Base-by-base conservation (phyloP, 192 early-diverging fungal species). In the Paraglomus occultum region DNA sequence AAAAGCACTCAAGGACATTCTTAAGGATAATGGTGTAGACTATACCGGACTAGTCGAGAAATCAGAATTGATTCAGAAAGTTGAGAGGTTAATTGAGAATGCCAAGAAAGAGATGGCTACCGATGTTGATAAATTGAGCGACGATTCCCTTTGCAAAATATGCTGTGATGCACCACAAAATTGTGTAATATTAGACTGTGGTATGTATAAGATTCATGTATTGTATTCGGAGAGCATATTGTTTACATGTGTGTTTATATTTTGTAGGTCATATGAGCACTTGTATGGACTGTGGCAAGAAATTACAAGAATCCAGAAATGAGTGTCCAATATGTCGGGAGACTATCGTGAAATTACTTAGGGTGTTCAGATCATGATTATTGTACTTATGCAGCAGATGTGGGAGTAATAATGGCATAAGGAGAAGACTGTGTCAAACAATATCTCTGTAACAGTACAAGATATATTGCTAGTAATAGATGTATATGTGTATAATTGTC, bases 261-360 rank as follows among this genome's bases (percentile, higher is more conserved):
- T 8, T 57, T 31, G n/a, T 47, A 64, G 62, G 92, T 43, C 93
- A 95, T 74, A 87, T 93, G 88, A 85, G 86, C 39, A 89, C 91
- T 38, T 95, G 90, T 55, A 85, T 91, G 74, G 89, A 89, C 50
- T 93, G 80, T 76, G 72, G 79, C 60, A 71, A 82, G 31, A 55
- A 79, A 38, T 59, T 79, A 43, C 65, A 75, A 70, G 77, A 79
- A 22, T 77, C 81, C 43, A 82, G 83, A 15, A 86, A 86, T 60
- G 89, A 92, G 79, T 94, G 92, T 75, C 92, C 92, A 20, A 94
- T 94, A 55, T 94, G 92, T 62, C 70, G 90, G 40, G 90, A 88
- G 48, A 82, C 84, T 23, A 90, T 92, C 31, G 70, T 84, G 15
- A 82, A 80, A 45, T 67, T 90, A 17, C 79, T 92, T 12, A 88